These are phyloP conservation scores for Lactarius pseudohatsudake DNA, from an alignment of 768 basidiomycete genomes.

Conservation along the genomic window DNA sequence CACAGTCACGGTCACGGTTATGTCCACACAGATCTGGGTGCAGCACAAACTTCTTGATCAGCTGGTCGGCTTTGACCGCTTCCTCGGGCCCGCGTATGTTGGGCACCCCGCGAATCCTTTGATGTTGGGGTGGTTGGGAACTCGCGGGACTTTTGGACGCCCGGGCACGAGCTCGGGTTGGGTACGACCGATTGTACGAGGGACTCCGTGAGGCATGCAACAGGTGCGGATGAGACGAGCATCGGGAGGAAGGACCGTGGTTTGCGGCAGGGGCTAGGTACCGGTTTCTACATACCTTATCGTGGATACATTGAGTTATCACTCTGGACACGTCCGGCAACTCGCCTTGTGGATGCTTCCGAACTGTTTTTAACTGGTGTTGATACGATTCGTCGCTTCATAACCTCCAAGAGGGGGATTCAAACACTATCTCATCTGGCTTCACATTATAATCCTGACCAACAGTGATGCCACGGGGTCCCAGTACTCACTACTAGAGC, in stretches of 20 bases:
- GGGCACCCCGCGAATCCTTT: slow-evolving; percentile 85
- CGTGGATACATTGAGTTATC: no score
- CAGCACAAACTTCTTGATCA: slow-evolving; percentile 76
- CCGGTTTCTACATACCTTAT: neutral
- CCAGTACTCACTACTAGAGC: neutral
- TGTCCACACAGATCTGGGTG: slow-evolving; percentile 40
- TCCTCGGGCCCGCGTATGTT: slow-evolving; percentile 67
- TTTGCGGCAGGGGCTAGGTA: slow-evolving; percentile 46
- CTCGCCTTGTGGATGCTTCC: neutral
- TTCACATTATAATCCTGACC: neutral
- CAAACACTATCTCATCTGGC: neutral
- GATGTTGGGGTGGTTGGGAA: slow-evolving; percentile 71
- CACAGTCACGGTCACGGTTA: slow-evolving; percentile 46
- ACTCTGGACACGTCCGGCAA: no score
- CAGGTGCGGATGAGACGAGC: slow-evolving; percentile 49
- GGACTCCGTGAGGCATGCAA: slow-evolving; percentile 77
- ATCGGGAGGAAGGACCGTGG: slow-evolving; percentile 38
- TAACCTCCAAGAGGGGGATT: neutral
- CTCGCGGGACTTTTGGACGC: slow-evolving; percentile 93
- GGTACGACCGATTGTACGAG: slow-evolving; percentile 88
- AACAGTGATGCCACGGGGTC: neutral
- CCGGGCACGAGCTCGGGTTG: slow-evolving; percentile 82
- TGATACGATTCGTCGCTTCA: neutral
- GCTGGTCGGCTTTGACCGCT: slow-evolving; percentile 88
- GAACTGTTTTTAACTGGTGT: neutral